Base-by-base conservation (phyloP, 257 asterid genomes). In the Salvia splendens region DNA sequence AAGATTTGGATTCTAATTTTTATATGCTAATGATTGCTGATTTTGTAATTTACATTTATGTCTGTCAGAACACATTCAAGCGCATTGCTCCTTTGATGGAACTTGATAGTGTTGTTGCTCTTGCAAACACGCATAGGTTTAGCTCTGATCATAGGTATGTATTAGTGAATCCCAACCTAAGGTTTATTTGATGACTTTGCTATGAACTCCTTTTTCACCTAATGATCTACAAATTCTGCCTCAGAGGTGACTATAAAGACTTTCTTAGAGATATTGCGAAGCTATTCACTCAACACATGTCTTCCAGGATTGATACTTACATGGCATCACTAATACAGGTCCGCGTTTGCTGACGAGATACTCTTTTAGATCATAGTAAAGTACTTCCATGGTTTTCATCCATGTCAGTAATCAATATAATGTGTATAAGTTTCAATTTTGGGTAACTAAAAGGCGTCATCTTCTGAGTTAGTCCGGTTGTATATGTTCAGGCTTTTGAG, bases 261-360 rank as follows among this genome's bases (percentile, higher is more conserved):
- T 86, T 90, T 35, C 92, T 90, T 57, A 80, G 95, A 77, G 97
- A 93, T 79, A 79, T 93, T 70, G 96, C 96, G 58, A 90, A 79
- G 82, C 90, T 76, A 64, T 78, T 90, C 77, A 87, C 86, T 71
- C 92, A 83, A 73, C 79, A 74, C 55, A 73, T 87, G 84, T 76
- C 86, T 59, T 78, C 97, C 58, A 83, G 92, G 75, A 78, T 88
- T n/a, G 95, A 86, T 61, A 85, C 87, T 6, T 90, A 84, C 83
- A 80, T 90, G 99, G 94, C 94, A 61, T 83, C 99, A 32, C 65
- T 90, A 58, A 88, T 90, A 80, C 99, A 93, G 99, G 99, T 86
- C 45, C 40, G 73, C 67, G 11, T 64, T 52, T 20, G 17, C 30
- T 24, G 30, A 24, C 2, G 30, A 24, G 30, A 24, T 24, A 24